Base-by-base conservation (phyloP, 768 basidiomycete genomes). In the Amanita jacksonii region DNA sequence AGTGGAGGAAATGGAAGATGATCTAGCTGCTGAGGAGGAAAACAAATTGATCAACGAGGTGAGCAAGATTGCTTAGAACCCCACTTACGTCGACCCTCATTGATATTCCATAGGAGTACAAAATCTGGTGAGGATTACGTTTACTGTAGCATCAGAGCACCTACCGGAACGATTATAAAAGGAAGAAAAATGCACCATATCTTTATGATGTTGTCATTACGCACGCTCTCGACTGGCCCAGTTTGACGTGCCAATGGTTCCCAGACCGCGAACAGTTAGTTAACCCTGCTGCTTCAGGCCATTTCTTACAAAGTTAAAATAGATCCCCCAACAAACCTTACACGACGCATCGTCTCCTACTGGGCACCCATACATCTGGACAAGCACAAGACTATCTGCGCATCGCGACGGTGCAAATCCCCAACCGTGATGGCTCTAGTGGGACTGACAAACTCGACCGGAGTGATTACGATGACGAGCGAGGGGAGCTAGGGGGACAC, bases 121-220 rank as follows among this genome's bases (percentile, higher is more conserved):
- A 89, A 64, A 86, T 77, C 52, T 89, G 86, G 86, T 85, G 54
- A 53, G 57, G 10, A 31, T 37, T 47, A 24, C 30, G 23, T 9
- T 16, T 34, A 8, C 39, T 8, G 36, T 30, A 32, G 15, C 31
- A 12, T 7, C 16, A 35, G 39, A 16, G n/a, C 27, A 32, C 20
- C 37, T 36, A 40, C 43, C 36, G 28, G 38, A 33, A 46, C 38
- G 25, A 15, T n/a, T 38, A 47, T 33, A 39, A 38, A 60, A 91
- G 87, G 87, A 91, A 91, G 73, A 91, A 91, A 68, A 94, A 93
- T 65, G 90, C 93, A 42, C 94, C 93, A 9, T 98, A 94, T 66
- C 77, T 98, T 10, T 99, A 99, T 62, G 96, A 99, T 63, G 73
- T 94, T 18, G 89, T 99, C 51, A 84, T 99, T 55, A 97, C 94